A percentile compares a stretch with the other conserved stretches of the same genome.
Evolutionary conservation across 768 basidiomycete species (phyloP).

Genomic region (Boletus sensibilis): DNA sequence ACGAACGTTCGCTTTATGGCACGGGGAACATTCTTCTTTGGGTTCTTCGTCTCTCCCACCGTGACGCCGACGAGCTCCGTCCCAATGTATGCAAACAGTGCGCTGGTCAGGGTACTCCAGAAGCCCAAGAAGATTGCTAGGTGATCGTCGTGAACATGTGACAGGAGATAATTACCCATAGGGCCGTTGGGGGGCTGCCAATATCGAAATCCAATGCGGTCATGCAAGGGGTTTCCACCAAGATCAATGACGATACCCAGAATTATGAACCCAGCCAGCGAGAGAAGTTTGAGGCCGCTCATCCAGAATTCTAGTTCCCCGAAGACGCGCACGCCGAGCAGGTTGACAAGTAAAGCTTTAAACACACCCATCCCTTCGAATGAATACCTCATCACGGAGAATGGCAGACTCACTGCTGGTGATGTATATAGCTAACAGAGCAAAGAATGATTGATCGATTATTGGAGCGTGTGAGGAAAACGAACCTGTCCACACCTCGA

Average conservation of each 20-base stretch:
- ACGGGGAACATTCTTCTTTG: conserved; percentile 68
- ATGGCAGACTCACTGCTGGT: background rate
- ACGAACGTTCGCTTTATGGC: conserved; percentile 67
- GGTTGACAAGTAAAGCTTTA: conserved; percentile 38
- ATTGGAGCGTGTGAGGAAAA: background rate
- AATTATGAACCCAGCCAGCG: conserved; percentile 23
- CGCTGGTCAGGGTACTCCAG: conserved; percentile 70
- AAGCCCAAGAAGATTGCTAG: conserved; percentile 65
- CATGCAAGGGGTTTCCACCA: conserved; percentile 44
- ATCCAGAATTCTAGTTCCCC: conserved; percentile 77
- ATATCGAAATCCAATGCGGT: conserved; percentile 41
- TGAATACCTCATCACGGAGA: background rate
- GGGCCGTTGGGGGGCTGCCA: conserved; percentile 52
- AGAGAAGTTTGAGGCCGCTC: conserved; percentile 63
- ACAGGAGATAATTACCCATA: conserved; percentile 52
- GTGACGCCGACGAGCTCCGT: conserved; percentile 76
- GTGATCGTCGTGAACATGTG: conserved; percentile 47
- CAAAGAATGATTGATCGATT: background rate
- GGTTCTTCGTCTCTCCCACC: conserved; percentile 63
- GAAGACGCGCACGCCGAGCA: conserved; percentile 66
- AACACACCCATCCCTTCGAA: background rate
- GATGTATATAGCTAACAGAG: background rate
- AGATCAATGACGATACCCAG: conserved; percentile 54
- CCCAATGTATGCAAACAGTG: conserved; percentile 70
- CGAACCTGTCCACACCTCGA: conserved; percentile 6